Conservation (phyloP, 2,329 filamentous ascomycete genomes). For the Diplocarpon rosae region DNA sequence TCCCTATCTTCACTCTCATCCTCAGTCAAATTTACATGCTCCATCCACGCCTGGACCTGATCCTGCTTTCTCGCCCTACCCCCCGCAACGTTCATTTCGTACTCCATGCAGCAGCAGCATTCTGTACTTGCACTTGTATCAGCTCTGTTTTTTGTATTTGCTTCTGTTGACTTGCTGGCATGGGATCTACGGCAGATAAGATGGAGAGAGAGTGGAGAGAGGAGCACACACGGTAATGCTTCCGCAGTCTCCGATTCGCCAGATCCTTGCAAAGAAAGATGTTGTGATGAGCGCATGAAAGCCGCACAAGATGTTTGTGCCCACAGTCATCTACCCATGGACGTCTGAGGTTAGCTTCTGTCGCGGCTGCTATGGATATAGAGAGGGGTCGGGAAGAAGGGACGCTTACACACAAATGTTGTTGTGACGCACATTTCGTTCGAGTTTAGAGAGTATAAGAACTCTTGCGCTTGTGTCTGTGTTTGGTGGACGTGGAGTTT, state of each 20-base stretch:
- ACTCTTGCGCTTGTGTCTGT: too few species aligned
- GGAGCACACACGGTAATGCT: background rate
- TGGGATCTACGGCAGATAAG: too few species aligned
- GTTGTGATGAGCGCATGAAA: constrained; percentile 1
- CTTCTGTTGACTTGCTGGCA: too few species aligned
- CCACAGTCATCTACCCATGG: constrained; percentile 4
- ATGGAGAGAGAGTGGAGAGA: background rate
- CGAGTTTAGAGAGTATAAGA: too few species aligned
- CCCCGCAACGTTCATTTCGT: background rate
- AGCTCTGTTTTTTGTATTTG: background rate
- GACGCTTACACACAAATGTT: constrained; percentile 1
- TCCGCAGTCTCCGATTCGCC: background rate
- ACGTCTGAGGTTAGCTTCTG: background rate
- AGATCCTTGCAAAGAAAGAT: constrained; percentile 3
- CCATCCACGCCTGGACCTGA: background rate
- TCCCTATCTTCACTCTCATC: too few species aligned
- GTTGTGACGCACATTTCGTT: constrained; percentile 1
- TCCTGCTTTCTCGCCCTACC: background rate
- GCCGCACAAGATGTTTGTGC: constrained; percentile 8
- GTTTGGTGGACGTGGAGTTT: too few species aligned
- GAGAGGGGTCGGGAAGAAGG: background rate
- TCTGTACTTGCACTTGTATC: background rate
- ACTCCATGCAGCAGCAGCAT: constrained; percentile 1
- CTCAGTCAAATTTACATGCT: background rate
- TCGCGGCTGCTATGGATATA: background rate